phyloP scores from a whole-genome alignment of 305 asterid genomes.

The Fraxinus velutina region DNA sequence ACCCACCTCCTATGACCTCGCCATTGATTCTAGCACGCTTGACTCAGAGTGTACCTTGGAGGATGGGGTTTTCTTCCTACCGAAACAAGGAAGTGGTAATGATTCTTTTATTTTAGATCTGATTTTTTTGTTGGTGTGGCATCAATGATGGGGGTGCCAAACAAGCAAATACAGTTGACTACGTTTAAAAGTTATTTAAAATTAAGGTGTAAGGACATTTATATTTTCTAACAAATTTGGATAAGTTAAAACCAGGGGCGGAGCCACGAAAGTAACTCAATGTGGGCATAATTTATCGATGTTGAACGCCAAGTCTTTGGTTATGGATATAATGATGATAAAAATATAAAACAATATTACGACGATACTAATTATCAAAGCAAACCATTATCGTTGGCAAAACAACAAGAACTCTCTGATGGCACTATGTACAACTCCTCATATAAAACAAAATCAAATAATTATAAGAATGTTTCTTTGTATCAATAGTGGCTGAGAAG shows the following conservation, averaged over 20 bases:
- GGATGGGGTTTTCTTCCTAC: neutral
- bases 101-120: neutral
- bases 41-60: neutral
- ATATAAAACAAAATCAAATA: neutral
- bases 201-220: neutral
- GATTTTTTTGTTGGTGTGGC: neutral
- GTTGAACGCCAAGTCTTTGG: too few species aligned
- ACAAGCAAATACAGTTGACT: neutral
- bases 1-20: neutral
- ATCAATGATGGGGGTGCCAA: neutral
- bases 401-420: slow-evolving; percentile 5
- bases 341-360: too few species aligned
- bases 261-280: too few species aligned
- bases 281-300: too few species aligned
- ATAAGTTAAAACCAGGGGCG: neutral
- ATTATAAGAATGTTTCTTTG: neutral
- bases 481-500: neutral
- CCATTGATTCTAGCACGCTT: neutral
- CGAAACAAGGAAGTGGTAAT: neutral
- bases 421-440: slow-evolving; percentile 16
- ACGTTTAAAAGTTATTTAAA: neutral
- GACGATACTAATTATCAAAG: neutral
- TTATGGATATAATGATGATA: too few species aligned
- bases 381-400: slow-evolving; percentile 1
- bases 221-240: neutral